Base-by-base conservation (phyloP, 345 rosid species). In the Microcos paniculata region DNA sequence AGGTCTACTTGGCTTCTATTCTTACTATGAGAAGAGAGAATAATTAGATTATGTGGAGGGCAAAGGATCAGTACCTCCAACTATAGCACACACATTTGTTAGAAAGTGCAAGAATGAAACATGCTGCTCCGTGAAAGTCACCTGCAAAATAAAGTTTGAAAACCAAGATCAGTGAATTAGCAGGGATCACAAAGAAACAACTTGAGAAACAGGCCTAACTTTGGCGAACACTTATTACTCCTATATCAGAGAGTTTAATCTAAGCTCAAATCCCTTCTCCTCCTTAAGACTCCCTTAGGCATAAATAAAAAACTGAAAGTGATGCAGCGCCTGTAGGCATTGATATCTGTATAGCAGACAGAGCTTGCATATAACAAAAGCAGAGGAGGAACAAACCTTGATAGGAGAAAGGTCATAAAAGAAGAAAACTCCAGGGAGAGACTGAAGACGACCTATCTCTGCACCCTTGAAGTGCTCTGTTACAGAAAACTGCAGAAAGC, bases 371-470 rank as follows among this genome's bases (percentile, higher is more conserved):
- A 23, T 14, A 52, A 15, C 30, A 38, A 35, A 52, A 67, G 23
- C 46, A 30, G 59, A 79, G 69, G 19, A 16, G 2, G 23, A 70
- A 52, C 78, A 62, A 30, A 93, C 99, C 99, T 96, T 96, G 76
- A 96, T 93, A 18, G 99, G 98, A 71, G 99, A 96, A 57, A 96
- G 98, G 79, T 96, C 99, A 86, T 96, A 93, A 80, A 93, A 90
- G 92, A 96, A 90, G 92, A 93, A 96, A 65, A 96, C 92, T 74
- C 97, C 99, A 1, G 97, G 94, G 42, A 88, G 87, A 55, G 96
- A 78, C 79, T 90, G 97, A 31, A 93, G 86, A 4, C 69, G 88
- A 70, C 95, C 96, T 21, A 81, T 76, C 19, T 90, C 95, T 46
- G 88, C 82, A 62, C 79, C 80, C 82, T 87, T 93, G 67, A 86